Evolutionary conservation across 2,329 filamentous ascomycete species (phyloP).

Genomic region (Fusarium longipes): DNA sequence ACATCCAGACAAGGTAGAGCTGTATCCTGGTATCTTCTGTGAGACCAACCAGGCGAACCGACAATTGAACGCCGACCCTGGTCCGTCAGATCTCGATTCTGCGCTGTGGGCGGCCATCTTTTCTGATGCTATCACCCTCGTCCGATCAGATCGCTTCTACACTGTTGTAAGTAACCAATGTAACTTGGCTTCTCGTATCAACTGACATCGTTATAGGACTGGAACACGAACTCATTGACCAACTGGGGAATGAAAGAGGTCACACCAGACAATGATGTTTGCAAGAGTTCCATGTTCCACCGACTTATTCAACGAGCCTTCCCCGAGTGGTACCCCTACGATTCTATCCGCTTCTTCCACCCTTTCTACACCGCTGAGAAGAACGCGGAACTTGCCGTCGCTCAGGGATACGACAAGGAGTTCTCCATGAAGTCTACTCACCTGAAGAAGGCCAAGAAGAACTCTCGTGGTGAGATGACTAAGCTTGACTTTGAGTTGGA

Average conservation of each 20-base stretch:
- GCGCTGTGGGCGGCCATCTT: conserved; percentile 73
- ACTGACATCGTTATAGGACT: conserved; percentile 44
- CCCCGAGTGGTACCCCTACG: conserved; percentile 36
- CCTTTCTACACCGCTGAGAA: conserved; percentile 38
- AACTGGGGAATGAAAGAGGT: conserved; percentile 42
- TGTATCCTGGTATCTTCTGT: conserved; percentile 73
- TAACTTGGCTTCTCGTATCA: accelerated
- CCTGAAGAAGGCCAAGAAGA: background rate
- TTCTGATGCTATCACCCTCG: conserved; percentile 76
- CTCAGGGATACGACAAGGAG: conserved; percentile 22
- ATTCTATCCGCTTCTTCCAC: conserved; percentile 40
- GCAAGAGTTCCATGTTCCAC: conserved; percentile 42
- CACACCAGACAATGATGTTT: conserved; percentile 31
- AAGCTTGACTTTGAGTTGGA: background rate
- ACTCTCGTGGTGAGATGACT: background rate
- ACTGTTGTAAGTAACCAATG: conserved; percentile 51
- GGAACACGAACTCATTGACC: conserved; percentile 54
- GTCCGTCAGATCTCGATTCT: conserved; percentile 70
- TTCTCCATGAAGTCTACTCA: background rate
- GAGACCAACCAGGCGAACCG: conserved; percentile 62
- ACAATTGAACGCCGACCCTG: conserved; percentile 73
- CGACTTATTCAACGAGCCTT: conserved; percentile 39
- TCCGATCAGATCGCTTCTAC: conserved; percentile 75
- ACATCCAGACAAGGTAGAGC: conserved; percentile 69
- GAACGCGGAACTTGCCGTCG: conserved; percentile 26